Evolutionary conservation across 169 alveolate species (phyloP), one percentile per base, ranked within the genome.

Genomic region (Plasmodium reichenowi): DNA sequence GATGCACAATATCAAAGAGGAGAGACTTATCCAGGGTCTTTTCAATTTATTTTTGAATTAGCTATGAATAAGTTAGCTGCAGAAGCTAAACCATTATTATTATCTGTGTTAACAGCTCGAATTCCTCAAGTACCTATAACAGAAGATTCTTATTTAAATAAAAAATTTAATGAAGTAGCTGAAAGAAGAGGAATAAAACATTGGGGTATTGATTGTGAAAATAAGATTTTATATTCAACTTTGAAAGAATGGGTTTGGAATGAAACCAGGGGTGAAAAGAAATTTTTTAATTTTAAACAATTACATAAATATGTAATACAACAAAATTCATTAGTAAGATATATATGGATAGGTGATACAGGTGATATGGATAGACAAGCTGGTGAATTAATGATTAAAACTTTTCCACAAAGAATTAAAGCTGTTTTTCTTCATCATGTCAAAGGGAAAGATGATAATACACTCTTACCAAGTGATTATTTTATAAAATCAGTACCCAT

Each of bases 61-160:
- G 92, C 97, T 3, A 93, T 75, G 93, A 74, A 93, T 91, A 90
- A 94, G 50, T 78, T 93, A 83, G 92, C 95, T 26, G 22, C 83
- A 17, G 88, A 91, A 83, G 74, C 93, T 5, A 88, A 93, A 58
- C 97, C 97, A 8, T 80, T 95, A 20, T 83, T 95, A 26, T 80
- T 95, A 47, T 95, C 96, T n/a, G 97, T 95, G 0, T 92, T 95
- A 43, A 95, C 97, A 9, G 96, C 97, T 7, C 87, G 97, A 59
- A 95, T 95, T n/a, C 97, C 97, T 0, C 97, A 95, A 94, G 97
- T 95, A 1, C 97, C 97, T 1, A 94, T 95, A 43, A 94, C 96
- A 20, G 95, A 78, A 26, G 97, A 95, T 67, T 93, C 96, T 15
- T 80, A 89, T 32, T 78, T 95, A 38, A 95, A 95, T 32, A 88